phyloP scores from a whole-genome alignment of 371 early-diverging fungal genomes.

The Globomyces sp. region DNA sequence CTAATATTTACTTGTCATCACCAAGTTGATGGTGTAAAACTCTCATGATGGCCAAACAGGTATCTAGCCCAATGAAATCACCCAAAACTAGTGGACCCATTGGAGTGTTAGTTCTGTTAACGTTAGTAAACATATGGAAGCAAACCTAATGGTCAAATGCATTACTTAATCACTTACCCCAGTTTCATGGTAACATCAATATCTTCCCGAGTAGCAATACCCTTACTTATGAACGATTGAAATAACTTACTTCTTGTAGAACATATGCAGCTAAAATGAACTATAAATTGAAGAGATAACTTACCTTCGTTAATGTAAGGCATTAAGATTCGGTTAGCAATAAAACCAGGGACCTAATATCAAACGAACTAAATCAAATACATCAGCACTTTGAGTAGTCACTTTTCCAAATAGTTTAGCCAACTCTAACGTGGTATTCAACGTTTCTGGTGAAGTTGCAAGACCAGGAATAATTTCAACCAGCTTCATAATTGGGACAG shows the following conservation, averaged over 20 bases:
- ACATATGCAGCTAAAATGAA: conserved; percentile 60
- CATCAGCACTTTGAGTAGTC: conserved; percentile 81
- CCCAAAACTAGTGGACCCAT: conserved; percentile 98
- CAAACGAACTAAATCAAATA: conserved; percentile 21
- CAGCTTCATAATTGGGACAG: conserved; percentile 96
- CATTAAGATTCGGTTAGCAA: conserved; percentile 96
- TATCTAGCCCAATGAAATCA: conserved; percentile 97
- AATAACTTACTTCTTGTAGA: conserved; percentile 61
- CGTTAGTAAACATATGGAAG: conserved; percentile 16
- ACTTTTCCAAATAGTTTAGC: conserved; percentile 91
- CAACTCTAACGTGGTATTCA: conserved; percentile 70
- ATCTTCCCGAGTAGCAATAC: conserved; percentile 89
- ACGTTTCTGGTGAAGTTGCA: conserved; percentile 71
- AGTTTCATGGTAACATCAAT: conserved; percentile 98
- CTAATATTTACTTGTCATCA: not conserved
- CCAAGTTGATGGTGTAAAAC: conserved; percentile 46
- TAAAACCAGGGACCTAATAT: conserved; percentile 77
- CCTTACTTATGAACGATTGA: conserved; percentile 21
- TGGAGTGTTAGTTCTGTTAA: conserved; percentile 74
- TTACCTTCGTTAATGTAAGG: conserved; percentile 96
- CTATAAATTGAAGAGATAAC: no score
- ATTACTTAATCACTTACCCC: conserved; percentile 41
- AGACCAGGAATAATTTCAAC: conserved; percentile 97
- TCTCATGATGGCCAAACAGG: conserved; percentile 94
- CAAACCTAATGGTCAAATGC: conserved; percentile 92